These are phyloP conservation scores for Lactarius psammicola DNA, from an alignment of 768 basidiomycete species.

Conservation along the genomic window DNA sequence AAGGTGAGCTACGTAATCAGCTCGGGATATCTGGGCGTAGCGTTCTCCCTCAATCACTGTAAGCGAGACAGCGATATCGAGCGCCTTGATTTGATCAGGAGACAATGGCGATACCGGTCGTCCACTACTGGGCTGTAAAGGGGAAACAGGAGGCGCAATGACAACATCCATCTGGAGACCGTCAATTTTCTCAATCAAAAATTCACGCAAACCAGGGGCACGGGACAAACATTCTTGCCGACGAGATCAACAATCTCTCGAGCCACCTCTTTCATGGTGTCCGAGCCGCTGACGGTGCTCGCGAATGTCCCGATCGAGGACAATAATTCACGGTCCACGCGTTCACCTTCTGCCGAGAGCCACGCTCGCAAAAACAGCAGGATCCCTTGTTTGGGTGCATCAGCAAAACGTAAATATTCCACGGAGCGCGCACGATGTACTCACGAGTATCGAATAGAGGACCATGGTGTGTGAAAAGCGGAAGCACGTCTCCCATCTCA, in stretches of 20 bases:
- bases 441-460: constrained; percentile 20
- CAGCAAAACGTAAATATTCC: neutral
- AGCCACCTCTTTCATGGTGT: constrained; percentile 9
- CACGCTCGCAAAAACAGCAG: constrained; percentile 19
- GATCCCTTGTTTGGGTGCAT: constrained; percentile 8
- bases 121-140: neutral
- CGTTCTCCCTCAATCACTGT: constrained; percentile 46
- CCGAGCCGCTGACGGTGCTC: constrained; percentile 11
- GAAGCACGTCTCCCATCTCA: constrained; percentile 31
- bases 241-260: constrained; percentile 14
- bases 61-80: constrained; percentile 45
- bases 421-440: neutral
- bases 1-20: constrained; percentile 46
- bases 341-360: constrained; percentile 12
- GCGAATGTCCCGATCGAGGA: constrained; percentile 25
- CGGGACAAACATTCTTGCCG: constrained; percentile 17
- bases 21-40: constrained; percentile 40
- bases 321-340: constrained; percentile 33
- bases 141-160: neutral
- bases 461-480: neutral
- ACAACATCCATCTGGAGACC: constrained; percentile 14
- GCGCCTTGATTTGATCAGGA: constrained; percentile 39
- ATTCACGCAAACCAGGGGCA: neutral
- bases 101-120: neutral
- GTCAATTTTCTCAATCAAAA: neutral